phyloP scores from a whole-genome alignment of 2,329 filamentous ascomycete genomes.

The Didymella exigua region DNA sequence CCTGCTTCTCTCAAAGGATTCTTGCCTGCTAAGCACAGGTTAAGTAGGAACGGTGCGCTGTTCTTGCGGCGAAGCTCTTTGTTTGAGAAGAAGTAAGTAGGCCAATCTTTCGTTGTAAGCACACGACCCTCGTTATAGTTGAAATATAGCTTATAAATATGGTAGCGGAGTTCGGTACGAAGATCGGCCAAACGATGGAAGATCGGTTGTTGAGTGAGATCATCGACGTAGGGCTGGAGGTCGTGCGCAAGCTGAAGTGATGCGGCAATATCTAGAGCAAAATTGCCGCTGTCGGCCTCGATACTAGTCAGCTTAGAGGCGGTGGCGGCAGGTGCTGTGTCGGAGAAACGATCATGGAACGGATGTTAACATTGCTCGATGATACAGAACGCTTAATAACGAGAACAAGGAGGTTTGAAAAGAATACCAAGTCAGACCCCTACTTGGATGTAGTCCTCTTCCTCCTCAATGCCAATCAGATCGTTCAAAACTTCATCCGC shows the following conservation, averaged over 20 bases:
- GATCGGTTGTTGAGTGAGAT: background rate
- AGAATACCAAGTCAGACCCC: conserved; percentile 1
- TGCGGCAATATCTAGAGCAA: background rate
- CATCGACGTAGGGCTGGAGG: background rate
- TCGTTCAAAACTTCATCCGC: conserved; percentile 31
- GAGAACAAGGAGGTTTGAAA: background rate
- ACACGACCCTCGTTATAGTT: background rate
- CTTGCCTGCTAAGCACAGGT: background rate
- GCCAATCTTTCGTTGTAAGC: background rate
- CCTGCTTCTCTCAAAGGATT: background rate
- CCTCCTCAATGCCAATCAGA: conserved; percentile 24
- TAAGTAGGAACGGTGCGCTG: background rate
- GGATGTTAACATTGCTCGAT: too few species aligned
- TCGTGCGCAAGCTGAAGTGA: background rate
- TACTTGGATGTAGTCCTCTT: conserved; percentile 26
- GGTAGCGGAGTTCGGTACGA: background rate
- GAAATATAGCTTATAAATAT: background rate
- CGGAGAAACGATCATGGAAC: too few species aligned
- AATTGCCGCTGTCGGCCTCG: background rate
- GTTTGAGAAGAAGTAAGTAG: background rate
- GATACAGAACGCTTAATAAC: background rate
- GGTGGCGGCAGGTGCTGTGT: too few species aligned
- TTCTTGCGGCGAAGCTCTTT: background rate
- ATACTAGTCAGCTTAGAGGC: background rate
- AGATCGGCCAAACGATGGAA: background rate